Evolutionary conservation across 2,329 filamentous ascomycete genomes (phyloP), one percentile per base, ranked within the genome.

Genomic region (Byssoonygena ceratinophila): DNA sequence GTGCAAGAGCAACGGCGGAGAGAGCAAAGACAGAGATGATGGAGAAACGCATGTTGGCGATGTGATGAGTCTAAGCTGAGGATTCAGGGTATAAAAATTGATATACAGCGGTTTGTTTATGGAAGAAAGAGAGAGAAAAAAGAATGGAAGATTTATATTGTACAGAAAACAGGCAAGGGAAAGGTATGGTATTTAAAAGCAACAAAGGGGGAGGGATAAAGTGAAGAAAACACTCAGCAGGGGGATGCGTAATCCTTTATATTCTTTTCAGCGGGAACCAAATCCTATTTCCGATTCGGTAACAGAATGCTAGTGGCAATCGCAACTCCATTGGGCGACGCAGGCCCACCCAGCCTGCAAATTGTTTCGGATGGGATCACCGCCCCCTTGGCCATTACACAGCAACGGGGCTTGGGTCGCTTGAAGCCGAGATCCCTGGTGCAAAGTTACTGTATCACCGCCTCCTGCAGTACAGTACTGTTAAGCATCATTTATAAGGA

Each of bases 21-120:
- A 59, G n/a, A 40, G 57, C 57, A 29, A 55, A 27, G 43, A 59
- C 46, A 20, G 57, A 54, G 52, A 58, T 45, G 44, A 54, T 12
- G 16, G 57, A 56, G 55, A 55, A 52, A 55, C 56, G 57, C 57
- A 59, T 59, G n/a, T 53, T 55, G 41, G 12, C 27, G 32, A 18
- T 46, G 14, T 37, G 31, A n/a, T 14, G n/a, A 16, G n/a, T 20
- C 14, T 14, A 25, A 34, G 25, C 18, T n/a, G 32, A 36, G 18
- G 23, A 16, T 6, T n/a, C n/a, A n/a, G n/a, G n/a, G n/a, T n/a
- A n/a, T n/a, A n/a, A n/a, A n/a, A n/a, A n/a, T 29, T 46, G 44
- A 14, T 46, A 23, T 34, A 36, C 44, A 46, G 6, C n/a, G 25
- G 4, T 12, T 9, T 23, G 12, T 25, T 23, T 41, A 5, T 41